Evolutionary conservation across 768 basidiomycete species (phyloP).

Genomic region (Collybia sordida): DNA sequence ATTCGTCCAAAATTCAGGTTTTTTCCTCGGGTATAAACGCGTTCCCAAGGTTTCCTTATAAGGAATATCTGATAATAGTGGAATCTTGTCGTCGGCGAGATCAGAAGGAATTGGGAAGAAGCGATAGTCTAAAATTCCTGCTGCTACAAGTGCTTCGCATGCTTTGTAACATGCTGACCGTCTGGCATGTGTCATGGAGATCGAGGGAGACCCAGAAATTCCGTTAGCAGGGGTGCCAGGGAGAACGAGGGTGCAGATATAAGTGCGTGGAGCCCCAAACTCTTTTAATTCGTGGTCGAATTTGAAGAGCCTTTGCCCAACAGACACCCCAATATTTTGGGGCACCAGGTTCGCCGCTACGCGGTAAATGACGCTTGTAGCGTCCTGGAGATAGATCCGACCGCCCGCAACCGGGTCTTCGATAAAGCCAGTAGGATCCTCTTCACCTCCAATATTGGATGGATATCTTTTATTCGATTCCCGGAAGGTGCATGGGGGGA

Average conservation of each 20-base stretch:
- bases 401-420: slow-evolving; percentile 64
- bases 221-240: slow-evolving; percentile 38
- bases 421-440: slow-evolving; percentile 37
- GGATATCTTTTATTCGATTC: slow-evolving; percentile 42
- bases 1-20: slow-evolving; percentile 69
- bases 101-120: slow-evolving; percentile 40
- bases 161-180: slow-evolving; percentile 58
- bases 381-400: slow-evolving; percentile 57
- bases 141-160: slow-evolving; percentile 48
- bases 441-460: slow-evolving; percentile 51
- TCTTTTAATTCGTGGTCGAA: slow-evolving; percentile 34
- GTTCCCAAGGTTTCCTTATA: slow-evolving; percentile 38
- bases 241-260: slow-evolving; percentile 50
- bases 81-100: slow-evolving; percentile 13
- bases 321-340: slow-evolving; percentile 5
- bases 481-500: slow-evolving; percentile 44
- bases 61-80: slow-evolving; percentile 5
- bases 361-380: slow-evolving; percentile 55
- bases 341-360: slow-evolving; percentile 32
- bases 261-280: slow-evolving; percentile 24
- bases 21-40: slow-evolving; percentile 55
- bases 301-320: slow-evolving; percentile 34
- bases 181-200: slow-evolving; percentile 52
- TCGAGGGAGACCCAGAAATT: slow-evolving; percentile 44
- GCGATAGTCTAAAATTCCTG: slow-evolving; percentile 51